Evolutionary conservation across 1,139 yeast species (phyloP).

Genomic region (Candida neerlandica): DNA sequence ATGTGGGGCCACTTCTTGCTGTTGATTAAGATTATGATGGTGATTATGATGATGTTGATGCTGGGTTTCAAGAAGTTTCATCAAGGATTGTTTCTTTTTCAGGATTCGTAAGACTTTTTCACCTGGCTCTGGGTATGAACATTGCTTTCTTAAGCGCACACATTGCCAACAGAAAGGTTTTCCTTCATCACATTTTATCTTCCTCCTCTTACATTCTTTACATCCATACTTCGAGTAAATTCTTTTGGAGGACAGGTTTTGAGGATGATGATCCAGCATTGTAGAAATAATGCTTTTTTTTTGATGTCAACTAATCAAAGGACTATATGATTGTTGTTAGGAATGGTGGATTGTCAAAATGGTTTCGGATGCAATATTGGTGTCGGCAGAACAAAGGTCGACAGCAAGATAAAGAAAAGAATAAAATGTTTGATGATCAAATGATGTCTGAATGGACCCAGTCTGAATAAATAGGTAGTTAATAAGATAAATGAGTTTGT

Average conservation of each 20-base stretch:
- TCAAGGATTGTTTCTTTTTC: constrained; percentile 19
- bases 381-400: too few relatives aligned
- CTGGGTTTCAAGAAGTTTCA: constrained; percentile 7
- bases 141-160: constrained; percentile 32
- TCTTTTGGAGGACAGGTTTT: constrained; percentile 11
- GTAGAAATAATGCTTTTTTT: not conserved
- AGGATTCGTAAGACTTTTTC: constrained; percentile 35
- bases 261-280: constrained; percentile 1
- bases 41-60: not conserved
- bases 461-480: too few relatives aligned
- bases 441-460: too few relatives aligned
- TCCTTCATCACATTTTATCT: constrained; percentile 58
- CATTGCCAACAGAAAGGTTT: constrained; percentile 59
- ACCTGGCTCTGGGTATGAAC: constrained; percentile 38
- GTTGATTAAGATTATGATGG: constrained; percentile 7
- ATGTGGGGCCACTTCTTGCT: not conserved
- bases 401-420: too few relatives aligned
- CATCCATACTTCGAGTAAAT: constrained; percentile 42
- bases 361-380: too few relatives aligned
- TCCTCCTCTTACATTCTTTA: constrained; percentile 43
- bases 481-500: too few relatives aligned
- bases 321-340: not conserved
- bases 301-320: not conserved
- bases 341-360: not conserved
- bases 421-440: too few relatives aligned